phyloP scores from a whole-genome alignment of 208 protist species.

The Plasmodiophora brassicae region DNA sequence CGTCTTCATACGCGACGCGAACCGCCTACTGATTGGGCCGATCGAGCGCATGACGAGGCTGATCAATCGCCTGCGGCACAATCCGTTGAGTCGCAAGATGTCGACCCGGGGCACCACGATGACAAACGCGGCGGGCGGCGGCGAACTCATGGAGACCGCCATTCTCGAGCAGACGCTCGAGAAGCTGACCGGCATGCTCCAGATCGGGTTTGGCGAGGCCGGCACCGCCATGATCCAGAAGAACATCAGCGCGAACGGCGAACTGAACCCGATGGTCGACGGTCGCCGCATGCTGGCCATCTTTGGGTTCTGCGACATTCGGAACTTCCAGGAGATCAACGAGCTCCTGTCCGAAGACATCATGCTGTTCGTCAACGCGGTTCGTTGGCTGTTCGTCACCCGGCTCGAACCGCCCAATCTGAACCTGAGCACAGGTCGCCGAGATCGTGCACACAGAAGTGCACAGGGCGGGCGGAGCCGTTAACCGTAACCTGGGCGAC shows the following conservation, averaged over 20 bases:
- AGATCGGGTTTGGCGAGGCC: slow-evolving; percentile 46
- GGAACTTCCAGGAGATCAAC: neutral
- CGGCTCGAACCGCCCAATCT: neutral
- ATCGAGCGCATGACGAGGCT: slow-evolving; percentile 26
- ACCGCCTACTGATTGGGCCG: neutral
- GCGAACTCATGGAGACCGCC: neutral
- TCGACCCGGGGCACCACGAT: neutral
- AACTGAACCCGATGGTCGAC: slow-evolving; percentile 28
- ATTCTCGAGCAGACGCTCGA: neutral
- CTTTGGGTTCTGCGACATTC: slow-evolving; percentile 32
- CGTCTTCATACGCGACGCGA: neutral
- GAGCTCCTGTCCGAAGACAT: slow-evolving; percentile 17
- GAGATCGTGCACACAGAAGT: slow-evolving; percentile 28
- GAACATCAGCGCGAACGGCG: slow-evolving; percentile 20
- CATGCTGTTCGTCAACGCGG: slow-evolving; percentile 35
- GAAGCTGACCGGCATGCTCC: slow-evolving; percentile 17
- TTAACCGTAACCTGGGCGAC: slow-evolving; percentile 34
- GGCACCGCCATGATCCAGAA: slow-evolving; percentile 22
- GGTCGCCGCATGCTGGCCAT: neutral
- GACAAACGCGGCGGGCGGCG: too few relatives aligned
- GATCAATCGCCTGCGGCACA: neutral
- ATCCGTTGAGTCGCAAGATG: neutral
- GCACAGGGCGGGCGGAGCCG: neutral
- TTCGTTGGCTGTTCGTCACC: neutral
- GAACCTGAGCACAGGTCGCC: neutral